A percentile compares a stretch with the other conserved stretches of the same genome.
Conservation (phyloP, 306 rosid species). For the Carpinus fangiana region DNA sequence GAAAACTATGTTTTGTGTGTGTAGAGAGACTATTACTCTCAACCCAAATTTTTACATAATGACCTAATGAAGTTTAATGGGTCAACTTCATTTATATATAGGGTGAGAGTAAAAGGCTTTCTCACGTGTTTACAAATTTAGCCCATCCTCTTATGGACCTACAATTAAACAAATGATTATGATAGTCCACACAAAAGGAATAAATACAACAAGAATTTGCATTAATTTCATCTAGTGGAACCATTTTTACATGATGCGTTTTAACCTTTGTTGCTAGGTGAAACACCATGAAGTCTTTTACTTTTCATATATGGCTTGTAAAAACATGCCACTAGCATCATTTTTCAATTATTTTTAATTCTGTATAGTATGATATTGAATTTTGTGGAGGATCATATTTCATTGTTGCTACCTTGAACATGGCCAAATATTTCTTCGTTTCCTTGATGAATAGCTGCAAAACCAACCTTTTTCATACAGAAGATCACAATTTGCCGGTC, state of each 20-base stretch:
- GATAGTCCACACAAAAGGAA: no score
- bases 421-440: no score
- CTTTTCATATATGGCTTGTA: not conserved
- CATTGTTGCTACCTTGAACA: not conserved
- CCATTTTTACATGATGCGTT: not conserved
- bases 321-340: not conserved
- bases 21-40: no score
- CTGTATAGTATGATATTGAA: not conserved
- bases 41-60: no score
- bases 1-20: no score
- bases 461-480: not conserved
- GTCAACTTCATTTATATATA: no score
- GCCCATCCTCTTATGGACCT: no score
- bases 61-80: no score
- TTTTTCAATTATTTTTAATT: not conserved
- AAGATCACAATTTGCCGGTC: not conserved
- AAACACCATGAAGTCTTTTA: not conserved
- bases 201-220: no score
- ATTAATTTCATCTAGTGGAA: not conserved
- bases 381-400: not conserved
- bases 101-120: no score
- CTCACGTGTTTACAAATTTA: no score
- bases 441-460: not conserved
- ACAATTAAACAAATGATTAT: no score
- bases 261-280: not conserved